These are phyloP conservation scores for Saccharomycopsis crataegensis DNA, from an alignment of 1,139 yeast species.

Conservation along the genomic window DNA sequence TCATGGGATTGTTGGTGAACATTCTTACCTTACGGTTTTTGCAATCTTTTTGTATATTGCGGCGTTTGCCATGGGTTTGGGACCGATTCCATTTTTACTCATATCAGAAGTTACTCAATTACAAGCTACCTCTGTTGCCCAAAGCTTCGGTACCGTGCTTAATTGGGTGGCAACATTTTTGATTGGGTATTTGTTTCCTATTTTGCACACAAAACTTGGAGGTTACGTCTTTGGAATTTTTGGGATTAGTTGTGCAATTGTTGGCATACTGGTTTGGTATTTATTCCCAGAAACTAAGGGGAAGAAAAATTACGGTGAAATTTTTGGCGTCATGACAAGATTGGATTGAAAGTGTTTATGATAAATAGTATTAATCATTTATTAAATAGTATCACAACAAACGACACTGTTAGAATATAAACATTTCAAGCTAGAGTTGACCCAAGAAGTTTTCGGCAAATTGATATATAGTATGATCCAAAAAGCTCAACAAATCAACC, in stretches of 20 bases:
- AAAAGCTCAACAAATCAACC: too few species aligned
- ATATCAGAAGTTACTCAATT: conserved; percentile 85
- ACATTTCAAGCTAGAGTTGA: too few species aligned
- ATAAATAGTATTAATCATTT: too few species aligned
- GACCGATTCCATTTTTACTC: conserved; percentile 88
- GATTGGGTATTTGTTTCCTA: conserved; percentile 77
- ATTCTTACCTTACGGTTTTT: conserved; percentile 48
- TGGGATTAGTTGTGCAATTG: conserved; percentile 45
- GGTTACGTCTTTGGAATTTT: conserved; percentile 77
- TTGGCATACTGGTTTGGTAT: conserved; percentile 39
- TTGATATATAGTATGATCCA: too few species aligned
- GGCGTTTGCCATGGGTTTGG: conserved; percentile 84
- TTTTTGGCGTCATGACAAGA: conserved; percentile 35
- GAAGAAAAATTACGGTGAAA: conserved; percentile 47
- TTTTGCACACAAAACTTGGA: conserved; percentile 55
- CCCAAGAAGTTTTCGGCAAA: too few species aligned
- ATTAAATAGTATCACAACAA: too few species aligned
- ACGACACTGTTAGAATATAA: too few species aligned
- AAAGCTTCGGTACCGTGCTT: conserved; percentile 83
- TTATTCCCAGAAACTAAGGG: conserved; percentile 80
- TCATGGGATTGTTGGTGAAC: conserved; percentile 48
- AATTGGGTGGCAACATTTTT: conserved; percentile 88
- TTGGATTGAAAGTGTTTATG: too few species aligned
- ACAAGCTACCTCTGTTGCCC: conserved; percentile 78
- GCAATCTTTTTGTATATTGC: conserved; percentile 71